Base-by-base conservation (phyloP, 78 protist species). In the Salpingoeca rosetta region DNA sequence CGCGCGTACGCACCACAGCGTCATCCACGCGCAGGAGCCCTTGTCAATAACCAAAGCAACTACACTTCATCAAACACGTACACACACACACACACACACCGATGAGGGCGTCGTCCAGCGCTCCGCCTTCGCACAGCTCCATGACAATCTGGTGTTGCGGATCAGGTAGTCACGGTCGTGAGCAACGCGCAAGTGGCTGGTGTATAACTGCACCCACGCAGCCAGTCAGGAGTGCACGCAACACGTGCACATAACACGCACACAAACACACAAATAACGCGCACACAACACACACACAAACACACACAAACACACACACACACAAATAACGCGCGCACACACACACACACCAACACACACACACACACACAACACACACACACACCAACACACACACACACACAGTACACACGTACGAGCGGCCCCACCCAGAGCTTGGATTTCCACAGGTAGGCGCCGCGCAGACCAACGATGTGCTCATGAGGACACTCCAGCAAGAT, bases 111-210 rank as follows among this genome's bases (percentile, higher is more conserved):
- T 93, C 93, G 28, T 88, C 80, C 22, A 92, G 88, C 35, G 94
- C 90, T 10, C 98, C 98, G 41, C 95, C 98, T 12, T 90, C 96
- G 80, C 95, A 93, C 78, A 84, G 91, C 77, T 95, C 98, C 90
- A 94, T 91, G n/a, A 86, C 93, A 85, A 94, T 92, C 96, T 89
- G 44, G 11, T 3, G 11, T 1, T 1, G 2, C 25, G 1, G 12
- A 24, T 1, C n/a, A 2, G 7, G 37, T 0, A 82, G 3, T 2
- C 77, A 80, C 24, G 2, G 57, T 24, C 12, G 81, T 17, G 11
- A 12, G 11, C 51, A 84, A 12, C 24, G 79, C 24, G 35, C 26
- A 24, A 35, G 31, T 7, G 41, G n/a, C n/a, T n/a, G n/a, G n/a
- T n/a, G n/a, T n/a, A n/a, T n/a, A n/a, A n/a, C n/a, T n/a, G n/a